These are phyloP conservation scores for Pezizomycotina sp. DNA, from an alignment of 2,329 filamentous ascomycete genomes.

Conservation along the genomic window DNA sequence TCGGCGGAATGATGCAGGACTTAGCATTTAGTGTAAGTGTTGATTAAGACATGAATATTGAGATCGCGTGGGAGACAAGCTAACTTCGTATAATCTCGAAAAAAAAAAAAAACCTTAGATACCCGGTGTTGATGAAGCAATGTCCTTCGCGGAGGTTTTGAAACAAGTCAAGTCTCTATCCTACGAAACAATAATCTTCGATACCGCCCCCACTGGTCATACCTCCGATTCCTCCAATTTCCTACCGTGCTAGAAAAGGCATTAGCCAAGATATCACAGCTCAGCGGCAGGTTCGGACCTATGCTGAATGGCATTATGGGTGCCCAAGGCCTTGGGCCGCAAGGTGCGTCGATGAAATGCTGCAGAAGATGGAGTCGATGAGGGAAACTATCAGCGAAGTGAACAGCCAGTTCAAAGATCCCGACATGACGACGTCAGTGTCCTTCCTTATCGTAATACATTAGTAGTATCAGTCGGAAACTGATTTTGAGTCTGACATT, in stretches of 20 bases:
- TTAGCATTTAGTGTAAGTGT: slow-evolving; percentile 71
- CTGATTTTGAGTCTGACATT: not conserved
- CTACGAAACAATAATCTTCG: slow-evolving; percentile 98
- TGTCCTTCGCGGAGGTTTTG: slow-evolving; percentile 97
- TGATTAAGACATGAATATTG: not conserved
- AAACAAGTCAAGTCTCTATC: slow-evolving; percentile 98
- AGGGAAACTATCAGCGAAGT: slow-evolving; percentile 89
- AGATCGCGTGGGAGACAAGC: not conserved
- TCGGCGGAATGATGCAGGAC: slow-evolving; percentile 98
- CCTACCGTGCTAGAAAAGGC: slow-evolving; percentile 96
- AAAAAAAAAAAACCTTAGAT: slow-evolving; percentile 61
- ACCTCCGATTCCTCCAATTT: slow-evolving; percentile 98
- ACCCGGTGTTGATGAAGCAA: slow-evolving; percentile 94
- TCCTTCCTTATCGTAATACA: not conserved
- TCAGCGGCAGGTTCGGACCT: slow-evolving; percentile 85
- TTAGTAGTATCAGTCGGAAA: not conserved
- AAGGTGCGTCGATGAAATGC: slow-evolving; percentile 54
- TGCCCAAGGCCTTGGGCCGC: slow-evolving; percentile 40
- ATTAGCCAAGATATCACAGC: slow-evolving; percentile 86
- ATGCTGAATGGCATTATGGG: slow-evolving; percentile 90
- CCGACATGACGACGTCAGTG: slow-evolving; percentile 38
- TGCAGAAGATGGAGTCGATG: slow-evolving; percentile 85
- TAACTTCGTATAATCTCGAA: slow-evolving; percentile 11
- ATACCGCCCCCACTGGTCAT: slow-evolving; percentile 93
- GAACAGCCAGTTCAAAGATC: slow-evolving; percentile 95